Percentiles rank a stretch among this genome's conserved stretches.
These are phyloP conservation scores for Triticum monococcum DNA, from an alignment of 176 grass and related monocot genomes.

Conservation along the genomic window DNA sequence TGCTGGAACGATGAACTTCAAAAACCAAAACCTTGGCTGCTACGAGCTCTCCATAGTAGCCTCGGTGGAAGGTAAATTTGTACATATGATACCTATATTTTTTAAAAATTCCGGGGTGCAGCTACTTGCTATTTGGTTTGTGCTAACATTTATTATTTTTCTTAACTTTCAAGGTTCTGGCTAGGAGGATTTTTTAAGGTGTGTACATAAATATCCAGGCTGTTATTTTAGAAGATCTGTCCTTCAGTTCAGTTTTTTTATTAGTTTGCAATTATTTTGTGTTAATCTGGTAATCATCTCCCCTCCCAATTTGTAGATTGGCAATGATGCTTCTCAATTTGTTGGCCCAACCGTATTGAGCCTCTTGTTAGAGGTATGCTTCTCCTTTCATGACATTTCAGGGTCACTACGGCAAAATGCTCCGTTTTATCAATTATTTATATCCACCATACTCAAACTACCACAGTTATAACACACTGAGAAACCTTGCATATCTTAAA, in stretches of 20 bases:
- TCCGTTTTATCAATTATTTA: not conserved
- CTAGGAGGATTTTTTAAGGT: constrained; percentile 98
- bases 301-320: constrained; percentile 57
- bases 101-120: constrained; percentile 1
- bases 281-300: constrained; percentile 4
- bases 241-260: not conserved
- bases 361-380: constrained; percentile 70
- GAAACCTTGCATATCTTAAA: not conserved
- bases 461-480: not conserved
- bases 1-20: constrained; percentile 73
- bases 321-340: constrained; percentile 96
- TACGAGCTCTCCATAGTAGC: constrained; percentile 83
- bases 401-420: not conserved
- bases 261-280: not conserved
- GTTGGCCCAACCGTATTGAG: constrained; percentile 84
- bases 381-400: constrained; percentile 22
- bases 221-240: constrained; percentile 1
- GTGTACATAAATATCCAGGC: not conserved
- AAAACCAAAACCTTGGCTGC: constrained; percentile 86
- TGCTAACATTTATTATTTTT: constrained; percentile 22
- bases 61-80: constrained; percentile 69
- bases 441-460: not conserved
- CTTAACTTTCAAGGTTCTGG: constrained; percentile 74
- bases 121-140: not conserved
- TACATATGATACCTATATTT: not conserved